Conservation (phyloP, 306 rosid genomes). For the Gynostemma pentaphyllum region DNA sequence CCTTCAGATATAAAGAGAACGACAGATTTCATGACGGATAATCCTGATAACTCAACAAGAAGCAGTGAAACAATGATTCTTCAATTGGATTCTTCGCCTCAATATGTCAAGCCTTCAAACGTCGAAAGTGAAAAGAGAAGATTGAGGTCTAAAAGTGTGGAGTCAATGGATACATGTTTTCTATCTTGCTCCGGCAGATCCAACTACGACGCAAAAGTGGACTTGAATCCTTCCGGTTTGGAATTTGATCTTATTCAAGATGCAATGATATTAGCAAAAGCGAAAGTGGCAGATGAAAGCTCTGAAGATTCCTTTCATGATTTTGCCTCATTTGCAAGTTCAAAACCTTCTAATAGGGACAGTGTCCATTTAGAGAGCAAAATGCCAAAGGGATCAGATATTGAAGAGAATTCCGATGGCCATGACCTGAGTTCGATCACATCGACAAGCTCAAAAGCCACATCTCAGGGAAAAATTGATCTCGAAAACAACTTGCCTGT, state of each 20-base stretch:
- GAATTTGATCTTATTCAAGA: neutral
- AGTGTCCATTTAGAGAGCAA: conserved; percentile 18
- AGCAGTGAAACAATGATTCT: neutral
- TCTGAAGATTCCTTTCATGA: conserved; percentile 15
- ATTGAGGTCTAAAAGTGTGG: conserved; percentile 22
- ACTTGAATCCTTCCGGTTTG: neutral
- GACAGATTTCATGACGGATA: neutral
- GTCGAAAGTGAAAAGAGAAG: conserved; percentile 22
- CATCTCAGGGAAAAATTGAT: conserved; percentile 15
- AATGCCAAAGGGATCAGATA: neutral
- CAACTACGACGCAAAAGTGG: conserved; percentile 13
- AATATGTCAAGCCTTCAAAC: neutral
- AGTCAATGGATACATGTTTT: conserved; percentile 23
- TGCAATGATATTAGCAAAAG: neutral
- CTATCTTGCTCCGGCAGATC: conserved; percentile 20
- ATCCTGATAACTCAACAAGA: neutral
- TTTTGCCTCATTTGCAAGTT: conserved; percentile 12
- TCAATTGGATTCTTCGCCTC: neutral
- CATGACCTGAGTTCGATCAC: conserved; percentile 12
- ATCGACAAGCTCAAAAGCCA: conserved; percentile 16
- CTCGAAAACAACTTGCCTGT: conserved; percentile 17
- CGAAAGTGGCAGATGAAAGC: neutral
- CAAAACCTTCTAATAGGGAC: conserved; percentile 13
- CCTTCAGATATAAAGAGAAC: conserved; percentile 23
- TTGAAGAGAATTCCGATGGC: neutral